Percentiles rank a stretch among this genome's conserved stretches.
These are phyloP conservation scores for Microthyrium microscopicum DNA, from an alignment of 2,329 filamentous ascomycete species.

Conservation along the genomic window DNA sequence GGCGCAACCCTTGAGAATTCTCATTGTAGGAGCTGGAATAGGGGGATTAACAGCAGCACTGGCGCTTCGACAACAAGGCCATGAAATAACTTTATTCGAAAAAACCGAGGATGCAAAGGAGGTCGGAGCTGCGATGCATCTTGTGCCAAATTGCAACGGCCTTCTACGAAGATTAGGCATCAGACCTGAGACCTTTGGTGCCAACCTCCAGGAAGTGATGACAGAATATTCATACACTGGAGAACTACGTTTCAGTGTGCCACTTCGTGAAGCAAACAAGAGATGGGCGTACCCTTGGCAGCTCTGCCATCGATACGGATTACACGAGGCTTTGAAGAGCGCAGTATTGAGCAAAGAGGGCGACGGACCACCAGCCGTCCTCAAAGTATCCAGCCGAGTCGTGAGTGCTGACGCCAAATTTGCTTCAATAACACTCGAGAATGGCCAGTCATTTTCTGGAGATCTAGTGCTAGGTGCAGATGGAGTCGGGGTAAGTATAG, in stretches of 20 bases:
- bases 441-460: slow-evolving; percentile 26
- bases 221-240: slow-evolving; percentile 24
- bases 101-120: slow-evolving; percentile 40
- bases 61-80: slow-evolving; percentile 35
- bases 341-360: slow-evolving; percentile 25
- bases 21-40: slow-evolving; percentile 30
- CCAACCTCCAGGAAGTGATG: slow-evolving; percentile 15
- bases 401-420: slow-evolving; percentile 25
- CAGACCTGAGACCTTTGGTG: slow-evolving; percentile 23
- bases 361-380: slow-evolving; percentile 19
- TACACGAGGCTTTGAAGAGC: slow-evolving; percentile 36
- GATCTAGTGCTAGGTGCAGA: slow-evolving; percentile 40
- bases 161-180: slow-evolving; percentile 32
- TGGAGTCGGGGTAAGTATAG: slow-evolving; percentile 36
- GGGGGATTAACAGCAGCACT: slow-evolving; percentile 37
- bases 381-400: slow-evolving; percentile 28
- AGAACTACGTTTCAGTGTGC: slow-evolving; percentile 19
- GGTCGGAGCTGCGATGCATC: slow-evolving; percentile 43
- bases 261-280: slow-evolving; percentile 21
- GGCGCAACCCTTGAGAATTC: slow-evolving; percentile 12
- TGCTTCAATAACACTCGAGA: slow-evolving; percentile 28
- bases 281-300: slow-evolving; percentile 38
- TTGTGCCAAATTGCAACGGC: slow-evolving; percentile 45
- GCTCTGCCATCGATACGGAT: slow-evolving; percentile 34
- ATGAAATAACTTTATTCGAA: slow-evolving; percentile 32